A percentile compares a stretch with the other conserved stretches of the same genome.
Conservation (phyloP, 139 green algal genomes). For the Cymbomonas tetramitiformis region DNA sequence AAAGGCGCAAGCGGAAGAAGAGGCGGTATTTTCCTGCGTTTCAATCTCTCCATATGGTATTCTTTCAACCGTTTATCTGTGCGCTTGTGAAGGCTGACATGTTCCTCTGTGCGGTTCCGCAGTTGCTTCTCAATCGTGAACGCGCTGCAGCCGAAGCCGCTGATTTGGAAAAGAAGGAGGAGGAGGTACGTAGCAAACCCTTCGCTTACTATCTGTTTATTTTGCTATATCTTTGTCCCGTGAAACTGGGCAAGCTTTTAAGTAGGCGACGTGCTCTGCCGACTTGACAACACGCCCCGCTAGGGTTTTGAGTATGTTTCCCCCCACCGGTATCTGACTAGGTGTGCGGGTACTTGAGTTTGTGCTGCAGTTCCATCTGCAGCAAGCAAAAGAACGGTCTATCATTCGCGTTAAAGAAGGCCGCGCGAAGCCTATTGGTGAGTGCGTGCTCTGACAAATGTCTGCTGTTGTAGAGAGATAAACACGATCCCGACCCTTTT, state of each 20-base stretch:
- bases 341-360: background rate
- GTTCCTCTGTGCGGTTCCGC: no score
- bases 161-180: constrained; percentile 33
- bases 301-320: no score
- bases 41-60: no score
- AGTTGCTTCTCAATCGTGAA: constrained; percentile 18
- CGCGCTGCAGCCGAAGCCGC: constrained; percentile 18
- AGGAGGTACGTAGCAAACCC: constrained; percentile 16
- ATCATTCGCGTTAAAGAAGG: constrained; percentile 29
- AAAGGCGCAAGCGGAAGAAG: constrained; percentile 59
- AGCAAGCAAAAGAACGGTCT: constrained; percentile 20
- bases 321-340: background rate
- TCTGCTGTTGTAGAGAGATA: no score
- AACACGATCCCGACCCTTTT: no score
- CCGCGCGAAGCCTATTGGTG: constrained; percentile 30
- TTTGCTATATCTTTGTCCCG: background rate
- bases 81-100: no score
- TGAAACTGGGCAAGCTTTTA: no score
- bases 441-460: no score
- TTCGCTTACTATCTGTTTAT: background rate
- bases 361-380: constrained; percentile 27
- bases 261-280: no score
- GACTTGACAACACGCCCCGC: no score
- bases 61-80: no score
- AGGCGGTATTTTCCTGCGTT: no score